Conservation (phyloP, 176 grass and related monocot genomes). For the Calamus simplicifolius region DNA sequence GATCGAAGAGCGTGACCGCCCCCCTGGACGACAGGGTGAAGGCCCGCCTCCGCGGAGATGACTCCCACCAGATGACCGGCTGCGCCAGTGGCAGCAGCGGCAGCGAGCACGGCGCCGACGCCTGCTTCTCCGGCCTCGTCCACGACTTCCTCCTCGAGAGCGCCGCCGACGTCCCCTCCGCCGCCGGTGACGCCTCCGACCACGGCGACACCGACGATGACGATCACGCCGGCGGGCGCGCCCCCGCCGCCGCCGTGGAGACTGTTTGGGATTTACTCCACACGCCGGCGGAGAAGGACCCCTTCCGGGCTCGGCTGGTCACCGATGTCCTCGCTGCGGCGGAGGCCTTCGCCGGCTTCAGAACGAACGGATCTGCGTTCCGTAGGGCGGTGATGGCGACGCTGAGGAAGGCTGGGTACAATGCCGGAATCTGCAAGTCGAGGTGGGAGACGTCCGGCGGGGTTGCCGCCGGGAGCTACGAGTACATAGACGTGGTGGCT, state of each 20-base stretch:
- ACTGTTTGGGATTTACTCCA: constrained; percentile 44
- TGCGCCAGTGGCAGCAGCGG: constrained; percentile 39
- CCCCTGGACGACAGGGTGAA: constrained; percentile 39
- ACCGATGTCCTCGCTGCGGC: constrained; percentile 27
- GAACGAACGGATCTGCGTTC: constrained; percentile 31
- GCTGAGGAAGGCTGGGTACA: constrained; percentile 50
- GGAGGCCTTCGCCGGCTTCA: constrained; percentile 25
- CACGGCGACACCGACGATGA: not conserved
- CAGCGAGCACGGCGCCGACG: constrained; percentile 58
- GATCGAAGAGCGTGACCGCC: constrained; percentile 12
- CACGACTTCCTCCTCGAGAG: constrained; percentile 62
- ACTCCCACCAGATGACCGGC: not conserved
- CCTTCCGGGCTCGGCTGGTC: constrained; percentile 51
- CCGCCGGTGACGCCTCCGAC: constrained; percentile 13
- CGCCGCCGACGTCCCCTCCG: constrained; percentile 9
- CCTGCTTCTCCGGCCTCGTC: constrained; percentile 71
- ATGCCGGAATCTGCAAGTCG: constrained; percentile 75
- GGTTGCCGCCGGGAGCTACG: constrained; percentile 51
- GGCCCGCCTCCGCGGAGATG: constrained; percentile 58
- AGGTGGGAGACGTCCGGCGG: constrained; percentile 51
- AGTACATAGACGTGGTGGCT: constrained; percentile 84
- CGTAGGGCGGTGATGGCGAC: constrained; percentile 39
- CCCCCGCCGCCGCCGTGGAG: constrained; percentile 17
- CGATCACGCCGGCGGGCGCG: not conserved
- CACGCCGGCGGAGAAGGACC: constrained; percentile 32